Conservation (phyloP, 169 alveolate genomes). For the Babesia bigemina region DNA sequence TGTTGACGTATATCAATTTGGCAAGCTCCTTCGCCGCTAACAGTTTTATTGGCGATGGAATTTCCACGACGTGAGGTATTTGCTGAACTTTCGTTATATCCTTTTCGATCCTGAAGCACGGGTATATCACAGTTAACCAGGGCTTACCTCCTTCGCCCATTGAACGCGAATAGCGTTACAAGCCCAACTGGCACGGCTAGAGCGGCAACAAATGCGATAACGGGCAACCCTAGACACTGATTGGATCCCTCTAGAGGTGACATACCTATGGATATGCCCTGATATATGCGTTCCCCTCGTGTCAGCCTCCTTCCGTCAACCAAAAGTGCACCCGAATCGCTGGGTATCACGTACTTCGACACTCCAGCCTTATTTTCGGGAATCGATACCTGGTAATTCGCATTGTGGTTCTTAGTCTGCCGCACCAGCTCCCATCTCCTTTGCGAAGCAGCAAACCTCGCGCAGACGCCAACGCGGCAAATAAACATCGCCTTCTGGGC, state of each 20-base stretch:
- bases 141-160: not conserved
- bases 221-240: slow-evolving; percentile 1
- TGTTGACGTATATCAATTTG: slow-evolving; percentile 13
- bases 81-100: not conserved
- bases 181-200: slow-evolving; percentile 17
- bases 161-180: not conserved
- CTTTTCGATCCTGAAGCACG: not conserved
- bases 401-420: not conserved
- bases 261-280: slow-evolving; percentile 20
- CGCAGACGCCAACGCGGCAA: not conserved
- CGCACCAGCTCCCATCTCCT: slow-evolving; percentile 4
- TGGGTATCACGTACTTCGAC: slow-evolving; percentile 12
- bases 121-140: not conserved
- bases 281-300: slow-evolving; percentile 31
- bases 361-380: not conserved
- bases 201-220: slow-evolving; percentile 10
- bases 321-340: slow-evolving; percentile 22
- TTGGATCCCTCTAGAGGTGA: not conserved
- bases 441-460: not conserved
- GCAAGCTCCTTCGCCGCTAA: slow-evolving; percentile 11
- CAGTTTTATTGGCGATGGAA: not conserved
- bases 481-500: not conserved
- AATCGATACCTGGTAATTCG: not conserved
- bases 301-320: slow-evolving; percentile 9
- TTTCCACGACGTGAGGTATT: not conserved